Evolutionary conservation across 192 early-diverging fungal species (phyloP).

Genomic region (Fimicolochytrium jonesii): DNA sequence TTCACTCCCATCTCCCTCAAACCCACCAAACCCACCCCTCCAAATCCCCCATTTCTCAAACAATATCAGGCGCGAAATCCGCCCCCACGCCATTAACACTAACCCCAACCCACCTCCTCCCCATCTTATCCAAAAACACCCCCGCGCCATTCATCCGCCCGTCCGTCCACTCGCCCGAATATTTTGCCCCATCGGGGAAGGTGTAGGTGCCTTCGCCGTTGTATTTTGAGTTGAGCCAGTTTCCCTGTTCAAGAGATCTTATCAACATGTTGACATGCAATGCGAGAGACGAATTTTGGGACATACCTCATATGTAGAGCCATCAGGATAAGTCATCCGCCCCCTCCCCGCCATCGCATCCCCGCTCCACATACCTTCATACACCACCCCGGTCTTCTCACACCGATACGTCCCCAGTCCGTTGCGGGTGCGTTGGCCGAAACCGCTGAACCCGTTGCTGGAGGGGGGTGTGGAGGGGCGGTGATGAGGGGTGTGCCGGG

Average conservation of each 20-base stretch:
- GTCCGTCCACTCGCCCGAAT: conserved; percentile 29
- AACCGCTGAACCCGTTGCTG: no score
- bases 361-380: conserved; percentile 17
- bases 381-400: conserved; percentile 1
- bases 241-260: no score
- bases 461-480: no score
- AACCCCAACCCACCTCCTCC: conserved; percentile 33
- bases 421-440: conserved; percentile 7
- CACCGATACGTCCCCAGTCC: conserved; percentile 17
- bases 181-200: conserved; percentile 32
- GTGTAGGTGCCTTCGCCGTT: conserved; percentile 32
- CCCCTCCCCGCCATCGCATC: conserved; percentile 24
- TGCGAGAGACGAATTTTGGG: no score
- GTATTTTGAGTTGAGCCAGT: conserved; percentile 37
- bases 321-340: conserved; percentile 15
- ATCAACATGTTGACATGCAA: no score
- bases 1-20: no score
- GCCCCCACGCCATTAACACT: conserved; percentile 28
- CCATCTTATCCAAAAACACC: conserved; percentile 15
- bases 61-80: conserved; percentile 29
- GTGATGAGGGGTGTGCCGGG: no score
- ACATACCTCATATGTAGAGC: conserved; percentile 35
- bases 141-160: conserved; percentile 34
- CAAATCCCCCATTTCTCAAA: neutral
- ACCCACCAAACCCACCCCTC: neutral